These are phyloP conservation scores for Kazachstania kunashirensis DNA, from an alignment of 805 yeast genomes.

Conservation along the genomic window DNA sequence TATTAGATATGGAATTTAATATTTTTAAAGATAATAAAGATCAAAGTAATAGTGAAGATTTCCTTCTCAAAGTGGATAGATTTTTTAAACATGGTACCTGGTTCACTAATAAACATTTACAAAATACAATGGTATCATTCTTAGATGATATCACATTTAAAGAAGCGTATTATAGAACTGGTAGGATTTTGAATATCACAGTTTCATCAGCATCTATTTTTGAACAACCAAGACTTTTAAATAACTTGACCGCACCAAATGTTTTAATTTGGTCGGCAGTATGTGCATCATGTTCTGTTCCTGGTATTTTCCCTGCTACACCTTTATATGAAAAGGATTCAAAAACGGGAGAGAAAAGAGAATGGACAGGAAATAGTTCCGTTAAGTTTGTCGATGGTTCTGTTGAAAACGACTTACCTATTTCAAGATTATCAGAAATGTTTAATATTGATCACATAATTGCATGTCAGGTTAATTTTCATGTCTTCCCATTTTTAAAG, in stretches of 20 bases:
- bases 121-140: slow-evolving; percentile 63
- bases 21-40: slow-evolving; percentile 50
- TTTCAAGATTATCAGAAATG: slow-evolving; percentile 85
- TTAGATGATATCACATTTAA: slow-evolving; percentile 87
- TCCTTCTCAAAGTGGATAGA: slow-evolving; percentile 42
- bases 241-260: slow-evolving; percentile 71
- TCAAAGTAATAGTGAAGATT: slow-evolving; percentile 42
- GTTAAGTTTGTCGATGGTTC: slow-evolving; percentile 91
- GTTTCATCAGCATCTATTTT: slow-evolving; percentile 87
- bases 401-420: slow-evolving; percentile 88
- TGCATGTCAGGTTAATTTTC: slow-evolving; percentile 96
- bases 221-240: slow-evolving; percentile 80
- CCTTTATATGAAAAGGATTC: slow-evolving; percentile 77
- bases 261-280: slow-evolving; percentile 82
- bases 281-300: slow-evolving; percentile 89
- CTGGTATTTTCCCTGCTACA: slow-evolving; percentile 82
- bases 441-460: slow-evolving; percentile 95
- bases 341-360: slow-evolving; percentile 57
- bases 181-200: slow-evolving; percentile 84
- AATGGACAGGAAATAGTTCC: slow-evolving; percentile 67
- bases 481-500: slow-evolving; percentile 79
- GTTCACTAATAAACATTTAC: slow-evolving; percentile 67
- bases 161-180: slow-evolving; percentile 91
- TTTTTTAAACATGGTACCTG: slow-evolving; percentile 80
- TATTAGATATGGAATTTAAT: slow-evolving; percentile 37